Evolutionary conservation across 2,329 filamentous ascomycete genomes (phyloP), one percentile per base, ranked within the genome.

Genomic region (Alternaria ethzedia): DNA sequence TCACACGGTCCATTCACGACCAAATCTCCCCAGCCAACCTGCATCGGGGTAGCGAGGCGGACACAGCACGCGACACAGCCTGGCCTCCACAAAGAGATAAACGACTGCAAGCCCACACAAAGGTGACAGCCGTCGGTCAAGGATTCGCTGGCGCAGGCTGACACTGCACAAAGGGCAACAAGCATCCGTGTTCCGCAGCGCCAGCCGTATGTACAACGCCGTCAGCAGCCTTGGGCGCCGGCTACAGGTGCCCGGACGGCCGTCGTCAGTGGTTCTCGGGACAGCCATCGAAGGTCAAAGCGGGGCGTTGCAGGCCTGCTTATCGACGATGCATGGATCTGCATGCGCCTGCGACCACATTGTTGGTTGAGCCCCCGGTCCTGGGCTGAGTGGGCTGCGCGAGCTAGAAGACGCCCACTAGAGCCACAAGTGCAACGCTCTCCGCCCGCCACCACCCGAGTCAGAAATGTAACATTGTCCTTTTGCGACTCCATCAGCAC

Each of bases 1-100:
- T 52, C 54, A 49, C 55, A 62, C 54, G 65, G 65, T 66, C 61
- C 67, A 60, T 70, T 67, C 63, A 69, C 62, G 23, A 45, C 46
- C 62, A 44, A 59, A 64, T 57, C 49, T 65, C 62, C 58, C 64
- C 63, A 57, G 50, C 52, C 67, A 66, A 66, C 58, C 65, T 68
- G 57, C 36, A 68, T 66, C 17, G 45, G 63, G 64, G 55, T 55
- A 66, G 61, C 56, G 59, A 66, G 55, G 62, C 61, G 60, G 61
- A 61, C 63, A 47, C 62, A 68, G 73, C 75, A 76, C 75, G 75
- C 75, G 75, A 77, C 74, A 74, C 64, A 56, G 64, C 62, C 61
- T 65, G 67, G 58, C 41, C 26, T 47, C 12, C 11, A 41, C 36
- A 41, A 17, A 17, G 54, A 23, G 45, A 50, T 23, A 49, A 21